Evolutionary conservation across 2,329 filamentous ascomycete species (phyloP).

Genomic region (Emergomyces orientalis): DNA sequence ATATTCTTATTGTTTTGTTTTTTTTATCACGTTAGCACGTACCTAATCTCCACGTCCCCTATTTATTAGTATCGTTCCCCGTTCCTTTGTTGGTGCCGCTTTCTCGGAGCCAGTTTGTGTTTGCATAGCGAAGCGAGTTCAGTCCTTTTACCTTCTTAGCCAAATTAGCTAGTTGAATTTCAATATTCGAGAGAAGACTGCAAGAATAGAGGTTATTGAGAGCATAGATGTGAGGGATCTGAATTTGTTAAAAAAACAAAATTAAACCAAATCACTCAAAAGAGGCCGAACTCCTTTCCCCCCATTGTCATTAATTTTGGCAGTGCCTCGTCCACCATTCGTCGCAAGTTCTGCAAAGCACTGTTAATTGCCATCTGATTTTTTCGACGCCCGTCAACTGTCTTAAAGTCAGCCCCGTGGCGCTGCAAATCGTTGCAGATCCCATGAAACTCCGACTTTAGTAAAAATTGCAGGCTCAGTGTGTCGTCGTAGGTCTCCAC

Average conservation of each 20-base stretch:
- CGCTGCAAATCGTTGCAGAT: conserved; percentile 21
- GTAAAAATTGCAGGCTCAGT: conserved; percentile 17
- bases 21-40: neutral
- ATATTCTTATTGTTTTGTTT: neutral
- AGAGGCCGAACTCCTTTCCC: neutral
- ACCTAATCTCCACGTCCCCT: neutral
- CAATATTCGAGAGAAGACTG: neutral
- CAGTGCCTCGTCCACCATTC: conserved; percentile 22
- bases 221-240: neutral
- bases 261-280: neutral
- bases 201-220: neutral
- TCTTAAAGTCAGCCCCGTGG: conserved; percentile 23
- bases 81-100: neutral
- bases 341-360: conserved; percentile 44
- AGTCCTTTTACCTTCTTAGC: neutral
- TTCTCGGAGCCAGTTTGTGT: neutral
- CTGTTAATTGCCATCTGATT: conserved; percentile 21
- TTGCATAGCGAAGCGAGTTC: conserved; percentile 7
- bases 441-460: conserved; percentile 25
- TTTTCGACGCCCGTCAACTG: conserved; percentile 21
- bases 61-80: neutral
- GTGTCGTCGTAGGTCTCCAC: conserved; percentile 16
- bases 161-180: neutral
- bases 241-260: neutral
- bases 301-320: neutral